Percentiles rank a stretch among this genome's conserved stretches.
phyloP scores from a whole-genome alignment of 192 early-diverging fungal species.

The Linnemannia schmuckeri region DNA sequence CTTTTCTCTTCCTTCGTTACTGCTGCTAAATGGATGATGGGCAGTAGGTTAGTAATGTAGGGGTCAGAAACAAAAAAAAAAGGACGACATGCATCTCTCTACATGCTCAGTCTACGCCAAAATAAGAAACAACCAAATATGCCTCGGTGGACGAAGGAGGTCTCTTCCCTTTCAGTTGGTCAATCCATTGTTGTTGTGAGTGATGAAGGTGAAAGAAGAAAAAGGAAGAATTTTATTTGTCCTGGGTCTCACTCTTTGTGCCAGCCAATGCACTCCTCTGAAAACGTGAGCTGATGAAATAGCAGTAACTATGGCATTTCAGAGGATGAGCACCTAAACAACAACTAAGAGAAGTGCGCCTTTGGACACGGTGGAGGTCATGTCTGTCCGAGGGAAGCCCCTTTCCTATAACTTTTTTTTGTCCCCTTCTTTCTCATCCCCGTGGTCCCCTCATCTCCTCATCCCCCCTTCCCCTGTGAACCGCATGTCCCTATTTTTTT shows the following conservation, averaged over 20 bases:
- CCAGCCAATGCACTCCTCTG: neutral
- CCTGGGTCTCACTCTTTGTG: neutral
- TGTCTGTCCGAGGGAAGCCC: conserved; percentile 25
- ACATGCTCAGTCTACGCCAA: neutral
- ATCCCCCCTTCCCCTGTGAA: neutral
- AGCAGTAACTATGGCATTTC: neutral
- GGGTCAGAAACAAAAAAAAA: conserved; percentile 19
- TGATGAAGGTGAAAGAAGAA: neutral
- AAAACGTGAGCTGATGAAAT: neutral
- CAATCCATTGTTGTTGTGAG: neutral
- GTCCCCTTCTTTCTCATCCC: neutral
- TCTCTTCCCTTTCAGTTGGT: neutral
- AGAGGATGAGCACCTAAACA: neutral
- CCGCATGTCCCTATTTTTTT: neutral
- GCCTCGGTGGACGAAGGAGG: neutral
- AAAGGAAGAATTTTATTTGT: neutral
- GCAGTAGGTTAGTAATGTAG: conserved; percentile 21
- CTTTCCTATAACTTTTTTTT: neutral
- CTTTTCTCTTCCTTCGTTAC: neutral
- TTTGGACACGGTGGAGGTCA: conserved; percentile 20
- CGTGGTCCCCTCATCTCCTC: neutral
- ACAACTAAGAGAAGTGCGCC: neutral
- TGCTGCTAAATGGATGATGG: conserved; percentile 13
- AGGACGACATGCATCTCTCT: neutral
- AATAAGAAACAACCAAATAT: neutral